These are phyloP conservation scores for Sinapis alba DNA, from an alignment of 441 rosid species.

Conservation along the genomic window DNA sequence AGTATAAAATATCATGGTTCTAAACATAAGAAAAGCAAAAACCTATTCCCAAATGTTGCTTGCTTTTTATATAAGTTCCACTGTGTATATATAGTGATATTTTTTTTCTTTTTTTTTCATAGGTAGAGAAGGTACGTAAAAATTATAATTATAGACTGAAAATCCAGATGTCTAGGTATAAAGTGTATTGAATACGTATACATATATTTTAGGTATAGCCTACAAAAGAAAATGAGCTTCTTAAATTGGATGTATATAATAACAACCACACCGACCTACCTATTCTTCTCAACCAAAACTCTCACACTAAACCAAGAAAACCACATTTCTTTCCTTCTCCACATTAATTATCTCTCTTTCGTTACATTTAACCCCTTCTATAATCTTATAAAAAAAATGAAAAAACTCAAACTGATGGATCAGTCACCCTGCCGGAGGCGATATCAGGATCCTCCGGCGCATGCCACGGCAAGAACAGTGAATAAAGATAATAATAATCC, in stretches of 20 bases:
- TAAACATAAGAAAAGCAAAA: background rate
- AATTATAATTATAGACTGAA: background rate
- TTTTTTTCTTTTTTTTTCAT: background rate
- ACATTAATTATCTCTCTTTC: background rate
- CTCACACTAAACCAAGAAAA: background rate
- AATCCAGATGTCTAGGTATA: background rate
- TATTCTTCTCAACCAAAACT: constrained; percentile 25
- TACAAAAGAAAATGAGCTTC: constrained; percentile 7
- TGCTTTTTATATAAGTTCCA: background rate
- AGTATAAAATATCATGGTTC: too few relatives aligned
- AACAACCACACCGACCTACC: constrained; percentile 34
- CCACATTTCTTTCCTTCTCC: background rate
- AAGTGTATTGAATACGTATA: background rate
- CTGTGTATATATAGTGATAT: background rate
- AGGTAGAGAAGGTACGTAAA: background rate
- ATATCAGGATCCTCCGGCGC: background rate
- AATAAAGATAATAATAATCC: background rate
- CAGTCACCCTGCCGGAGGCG: constrained; percentile 26
- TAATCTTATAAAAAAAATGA: background rate
- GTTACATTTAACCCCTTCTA: background rate
- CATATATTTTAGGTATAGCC: constrained; percentile 13
- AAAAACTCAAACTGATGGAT: background rate
- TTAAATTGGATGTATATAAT: constrained; percentile 31
- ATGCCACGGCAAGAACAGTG: constrained; percentile 3
- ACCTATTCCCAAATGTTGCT: background rate